Conservation (phyloP, 2,329 filamentous ascomycete genomes). For the Diaporthe humulicola region DNA sequence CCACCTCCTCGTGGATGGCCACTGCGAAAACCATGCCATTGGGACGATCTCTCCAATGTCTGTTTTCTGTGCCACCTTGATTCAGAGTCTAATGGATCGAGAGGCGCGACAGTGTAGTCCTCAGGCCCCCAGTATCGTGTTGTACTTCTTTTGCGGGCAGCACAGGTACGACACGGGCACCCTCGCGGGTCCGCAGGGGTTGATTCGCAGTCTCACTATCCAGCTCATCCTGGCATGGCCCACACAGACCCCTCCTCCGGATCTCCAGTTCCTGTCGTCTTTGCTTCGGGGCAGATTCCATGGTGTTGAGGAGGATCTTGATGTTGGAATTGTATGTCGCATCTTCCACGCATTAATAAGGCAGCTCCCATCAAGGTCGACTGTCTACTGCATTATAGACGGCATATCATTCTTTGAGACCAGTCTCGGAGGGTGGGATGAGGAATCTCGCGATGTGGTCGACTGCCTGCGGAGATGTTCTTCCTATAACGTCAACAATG, state of each 20-base stretch:
- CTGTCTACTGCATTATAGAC: conserved; percentile 22
- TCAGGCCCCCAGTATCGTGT: neutral
- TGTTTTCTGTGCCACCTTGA: conserved; percentile 14
- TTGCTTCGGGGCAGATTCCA: neutral
- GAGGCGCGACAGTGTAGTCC: neutral
- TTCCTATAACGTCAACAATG: neutral
- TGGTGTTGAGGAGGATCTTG: neutral
- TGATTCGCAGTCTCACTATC: conserved; percentile 15
- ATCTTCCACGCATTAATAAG: neutral
- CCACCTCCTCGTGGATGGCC: conserved; percentile 29
- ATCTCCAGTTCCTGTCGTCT: neutral
- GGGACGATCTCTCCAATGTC: neutral
- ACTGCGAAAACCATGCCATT: neutral
- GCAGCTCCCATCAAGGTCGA: neutral
- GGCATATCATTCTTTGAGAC: conserved; percentile 25
- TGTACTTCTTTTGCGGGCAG: conserved; percentile 32
- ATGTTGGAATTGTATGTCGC: neutral
- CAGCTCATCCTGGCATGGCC: conserved; percentile 4
- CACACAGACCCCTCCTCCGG: neutral
- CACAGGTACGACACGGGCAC: neutral
- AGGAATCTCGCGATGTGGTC: neutral
- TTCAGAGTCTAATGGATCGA: conserved; percentile 1
- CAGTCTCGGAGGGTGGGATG: neutral
- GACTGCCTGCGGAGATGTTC: neutral
- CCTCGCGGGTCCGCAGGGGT: neutral